phyloP scores from a whole-genome alignment of 495 filamentous ascomycete genomes.

The Aspergillus baeticus region DNA sequence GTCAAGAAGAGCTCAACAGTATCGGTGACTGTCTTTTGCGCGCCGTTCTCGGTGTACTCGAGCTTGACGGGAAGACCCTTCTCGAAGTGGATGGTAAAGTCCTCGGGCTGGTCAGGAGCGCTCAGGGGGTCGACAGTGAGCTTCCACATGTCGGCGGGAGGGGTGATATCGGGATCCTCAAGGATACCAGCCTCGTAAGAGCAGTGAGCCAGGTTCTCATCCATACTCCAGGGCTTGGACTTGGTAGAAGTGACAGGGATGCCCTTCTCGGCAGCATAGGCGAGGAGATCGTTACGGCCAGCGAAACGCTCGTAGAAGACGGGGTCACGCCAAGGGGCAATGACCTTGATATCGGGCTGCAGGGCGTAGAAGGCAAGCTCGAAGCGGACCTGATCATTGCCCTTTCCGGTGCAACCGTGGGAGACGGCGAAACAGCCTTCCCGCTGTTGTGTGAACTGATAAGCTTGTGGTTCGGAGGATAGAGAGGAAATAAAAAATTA shows the following conservation, averaged over 20 bases:
- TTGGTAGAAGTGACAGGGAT: slow-evolving; percentile 86
- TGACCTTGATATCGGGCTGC: slow-evolving; percentile 77
- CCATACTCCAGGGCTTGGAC: slow-evolving; percentile 71
- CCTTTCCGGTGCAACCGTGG: slow-evolving; percentile 86
- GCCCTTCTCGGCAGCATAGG: slow-evolving; percentile 73
- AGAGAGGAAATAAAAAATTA: neutral
- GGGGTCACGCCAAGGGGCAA: slow-evolving; percentile 85
- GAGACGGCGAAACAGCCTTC: slow-evolving; percentile 56
- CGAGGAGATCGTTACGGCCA: slow-evolving; percentile 84
- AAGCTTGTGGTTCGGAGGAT: neutral
- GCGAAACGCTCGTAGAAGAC: slow-evolving; percentile 80
- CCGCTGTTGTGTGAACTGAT: slow-evolving; percentile 21
- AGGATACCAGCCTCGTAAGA: slow-evolving; percentile 78
- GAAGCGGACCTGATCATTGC: slow-evolving; percentile 87
- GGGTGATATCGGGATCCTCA: slow-evolving; percentile 51
- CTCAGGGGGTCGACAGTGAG: slow-evolving; percentile 70
- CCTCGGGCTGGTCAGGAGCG: slow-evolving; percentile 72
- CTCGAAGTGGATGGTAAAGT: slow-evolving; percentile 79
- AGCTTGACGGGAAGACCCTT: slow-evolving; percentile 82
- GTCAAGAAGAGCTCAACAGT: slow-evolving; percentile 76
- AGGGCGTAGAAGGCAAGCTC: slow-evolving; percentile 75
- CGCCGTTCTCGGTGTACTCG: slow-evolving; percentile 52
- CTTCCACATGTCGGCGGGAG: slow-evolving; percentile 85
- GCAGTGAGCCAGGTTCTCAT: slow-evolving; percentile 80
- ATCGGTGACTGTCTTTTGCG: slow-evolving; percentile 27